Conservation (phyloP, 2,329 filamentous ascomycete species). For the Fusarium lyarnte region DNA sequence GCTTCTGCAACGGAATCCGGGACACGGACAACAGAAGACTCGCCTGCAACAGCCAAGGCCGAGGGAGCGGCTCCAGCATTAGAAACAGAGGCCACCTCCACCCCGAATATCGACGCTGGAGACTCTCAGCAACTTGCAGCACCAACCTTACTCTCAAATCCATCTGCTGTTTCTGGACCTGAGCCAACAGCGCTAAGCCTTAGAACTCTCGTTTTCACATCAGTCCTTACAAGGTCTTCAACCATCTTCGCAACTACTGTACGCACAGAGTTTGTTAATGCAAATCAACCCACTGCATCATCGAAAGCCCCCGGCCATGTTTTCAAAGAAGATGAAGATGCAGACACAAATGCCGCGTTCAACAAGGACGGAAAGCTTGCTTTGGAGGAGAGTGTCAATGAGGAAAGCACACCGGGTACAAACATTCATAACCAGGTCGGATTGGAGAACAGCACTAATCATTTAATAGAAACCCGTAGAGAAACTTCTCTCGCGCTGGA, state of each 20-base stretch:
- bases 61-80: background rate
- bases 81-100: constrained; percentile 3
- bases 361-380: constrained; percentile 8
- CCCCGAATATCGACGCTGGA: background rate
- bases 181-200: background rate
- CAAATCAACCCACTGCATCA: constrained; percentile 6
- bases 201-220: constrained; percentile 34
- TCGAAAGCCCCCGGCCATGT: constrained; percentile 12
- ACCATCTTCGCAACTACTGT: constrained; percentile 28
- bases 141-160: background rate
- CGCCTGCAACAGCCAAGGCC: background rate
- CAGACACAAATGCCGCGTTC: constrained; percentile 3
- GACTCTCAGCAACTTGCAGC: background rate
- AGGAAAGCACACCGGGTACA: background rate
- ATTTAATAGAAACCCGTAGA: background rate
- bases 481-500: background rate
- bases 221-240: constrained; percentile 33
- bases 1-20: background rate
- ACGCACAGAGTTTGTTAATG: constrained; percentile 23
- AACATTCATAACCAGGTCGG: background rate
- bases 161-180: background rate
- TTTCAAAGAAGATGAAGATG: constrained; percentile 22
- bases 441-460: background rate
- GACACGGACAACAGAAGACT: background rate
- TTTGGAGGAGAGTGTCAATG: background rate